Percentiles rank a stretch among this genome's conserved stretches.
These are phyloP conservation scores for Hemileia vastatrix DNA, from an alignment of 1,284 basidiomycete species.

Conservation along the genomic window DNA sequence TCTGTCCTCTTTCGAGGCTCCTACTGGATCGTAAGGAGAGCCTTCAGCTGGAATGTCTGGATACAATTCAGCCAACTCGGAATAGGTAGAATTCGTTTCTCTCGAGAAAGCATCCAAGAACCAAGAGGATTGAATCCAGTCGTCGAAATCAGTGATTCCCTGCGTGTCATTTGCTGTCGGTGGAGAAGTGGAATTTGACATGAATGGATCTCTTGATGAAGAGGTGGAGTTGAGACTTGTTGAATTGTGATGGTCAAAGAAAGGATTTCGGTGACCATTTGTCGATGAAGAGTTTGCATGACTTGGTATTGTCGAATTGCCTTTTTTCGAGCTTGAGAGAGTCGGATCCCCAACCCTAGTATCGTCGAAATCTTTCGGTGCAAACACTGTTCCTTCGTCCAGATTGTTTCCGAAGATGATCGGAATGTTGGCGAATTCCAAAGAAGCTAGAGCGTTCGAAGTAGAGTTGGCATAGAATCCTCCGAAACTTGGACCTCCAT, in stretches of 20 bases:
- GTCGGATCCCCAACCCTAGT: not conserved
- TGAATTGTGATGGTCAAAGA: not conserved
- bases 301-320: too few relatives aligned
- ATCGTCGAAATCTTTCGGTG: conserved; percentile 8
- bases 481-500: conserved; percentile 12
- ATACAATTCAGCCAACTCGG: conserved; percentile 4
- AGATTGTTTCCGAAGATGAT: conserved; percentile 14
- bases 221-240: not conserved
- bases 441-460: not conserved
- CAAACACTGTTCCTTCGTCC: conserved; percentile 25
- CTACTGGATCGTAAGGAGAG: conserved; percentile 8
- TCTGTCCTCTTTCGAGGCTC: not conserved
- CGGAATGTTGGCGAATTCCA: conserved; percentile 18
- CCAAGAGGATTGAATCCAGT: not conserved
- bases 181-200: not conserved
- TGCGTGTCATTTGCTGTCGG: not conserved
- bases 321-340: not conserved
- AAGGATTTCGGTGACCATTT: too few relatives aligned
- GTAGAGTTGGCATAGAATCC: conserved; percentile 20
- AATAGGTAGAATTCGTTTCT: conserved; percentile 7
- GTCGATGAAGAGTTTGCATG: too few relatives aligned
- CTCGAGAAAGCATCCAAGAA: not conserved
- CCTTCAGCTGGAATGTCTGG: conserved; percentile 20
- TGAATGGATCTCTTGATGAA: too few relatives aligned
- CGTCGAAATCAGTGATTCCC: not conserved